Conservation (phyloP, 495 filamentous ascomycete species). For the Viridothelium virens region DNA sequence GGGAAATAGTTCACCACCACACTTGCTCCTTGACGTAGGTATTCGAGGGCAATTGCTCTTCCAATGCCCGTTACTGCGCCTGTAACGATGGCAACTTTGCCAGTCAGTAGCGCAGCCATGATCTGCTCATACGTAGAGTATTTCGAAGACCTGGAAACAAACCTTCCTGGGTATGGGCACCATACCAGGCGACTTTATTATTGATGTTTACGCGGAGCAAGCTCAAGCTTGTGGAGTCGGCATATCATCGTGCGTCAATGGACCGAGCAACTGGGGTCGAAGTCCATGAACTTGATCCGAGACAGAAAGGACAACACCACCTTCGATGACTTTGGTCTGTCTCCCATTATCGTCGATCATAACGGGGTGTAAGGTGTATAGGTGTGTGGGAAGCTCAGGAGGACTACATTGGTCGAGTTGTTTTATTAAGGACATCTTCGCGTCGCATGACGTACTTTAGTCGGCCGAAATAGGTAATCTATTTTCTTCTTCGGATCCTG, state of each 20-base stretch:
- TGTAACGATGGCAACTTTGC: conserved; percentile 35
- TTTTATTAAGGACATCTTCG: too few relatives aligned
- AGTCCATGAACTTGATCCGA: neutral
- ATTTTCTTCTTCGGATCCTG: too few relatives aligned
- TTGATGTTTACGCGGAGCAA: conserved; percentile 9
- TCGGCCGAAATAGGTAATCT: too few relatives aligned
- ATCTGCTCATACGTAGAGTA: too few relatives aligned
- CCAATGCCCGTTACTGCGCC: conserved; percentile 36
- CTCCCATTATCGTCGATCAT: too few relatives aligned
- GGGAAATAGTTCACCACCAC: conserved; percentile 38
- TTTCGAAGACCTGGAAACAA: neutral
- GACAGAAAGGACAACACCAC: too few relatives aligned
- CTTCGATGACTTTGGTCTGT: too few relatives aligned
- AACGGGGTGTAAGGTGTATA: too few relatives aligned
- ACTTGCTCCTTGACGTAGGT: conserved; percentile 33
- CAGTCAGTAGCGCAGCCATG: conserved; percentile 31
- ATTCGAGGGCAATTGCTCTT: conserved; percentile 37
- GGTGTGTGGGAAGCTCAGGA: too few relatives aligned
- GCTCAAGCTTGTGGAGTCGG: conserved; percentile 6
- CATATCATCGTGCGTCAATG: conserved; percentile 4
- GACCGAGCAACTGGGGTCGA: neutral
- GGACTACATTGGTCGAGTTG: too few relatives aligned
- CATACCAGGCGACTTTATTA: neutral
- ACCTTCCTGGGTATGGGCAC: neutral
- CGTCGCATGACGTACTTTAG: too few relatives aligned